A percentile compares a stretch with the other conserved stretches of the same genome.
phyloP scores from a whole-genome alignment of 1,284 basidiomycete genomes.

The Ustilago xerochloae region DNA sequence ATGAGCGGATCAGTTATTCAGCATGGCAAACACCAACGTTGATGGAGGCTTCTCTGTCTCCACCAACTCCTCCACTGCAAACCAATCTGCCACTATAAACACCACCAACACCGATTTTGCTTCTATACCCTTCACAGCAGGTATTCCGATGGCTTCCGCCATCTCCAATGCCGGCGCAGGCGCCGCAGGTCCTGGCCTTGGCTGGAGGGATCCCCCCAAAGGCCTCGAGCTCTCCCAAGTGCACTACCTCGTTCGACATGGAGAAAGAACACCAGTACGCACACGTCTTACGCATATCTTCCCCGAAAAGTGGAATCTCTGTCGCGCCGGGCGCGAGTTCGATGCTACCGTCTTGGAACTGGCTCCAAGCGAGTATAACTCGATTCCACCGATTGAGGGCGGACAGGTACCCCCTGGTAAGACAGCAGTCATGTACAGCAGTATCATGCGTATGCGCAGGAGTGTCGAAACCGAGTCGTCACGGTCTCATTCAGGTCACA shows the following conservation, averaged over 20 bases:
- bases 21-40: slow-evolving; percentile 1
- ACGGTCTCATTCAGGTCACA: slow-evolving; percentile 18
- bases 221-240: slow-evolving; percentile 58
- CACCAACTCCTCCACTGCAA: slow-evolving; percentile 10
- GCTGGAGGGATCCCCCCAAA: slow-evolving; percentile 55
- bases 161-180: slow-evolving; percentile 37
- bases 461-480: slow-evolving; percentile 47
- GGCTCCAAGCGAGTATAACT: slow-evolving; percentile 10
- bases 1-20: neutral
- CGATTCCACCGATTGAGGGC: slow-evolving; percentile 29
- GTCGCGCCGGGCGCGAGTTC: slow-evolving; percentile 59
- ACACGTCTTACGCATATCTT: slow-evolving; percentile 57
- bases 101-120: slow-evolving; percentile 1
- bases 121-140: slow-evolving; percentile 32
- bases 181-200: slow-evolving; percentile 46
- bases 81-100: neutral
- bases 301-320: slow-evolving; percentile 61
- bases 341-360: slow-evolving; percentile 54
- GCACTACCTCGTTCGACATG: slow-evolving; percentile 64
- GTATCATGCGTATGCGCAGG: slow-evolving; percentile 44
- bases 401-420: slow-evolving; percentile 32
- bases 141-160: slow-evolving; percentile 43
- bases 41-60: neutral
- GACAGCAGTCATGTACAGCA: slow-evolving; percentile 31
- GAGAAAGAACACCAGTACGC: slow-evolving; percentile 65